phyloP scores from a whole-genome alignment of 2,329 filamentous ascomycete genomes.

The Cordyceps pruinosa region DNA sequence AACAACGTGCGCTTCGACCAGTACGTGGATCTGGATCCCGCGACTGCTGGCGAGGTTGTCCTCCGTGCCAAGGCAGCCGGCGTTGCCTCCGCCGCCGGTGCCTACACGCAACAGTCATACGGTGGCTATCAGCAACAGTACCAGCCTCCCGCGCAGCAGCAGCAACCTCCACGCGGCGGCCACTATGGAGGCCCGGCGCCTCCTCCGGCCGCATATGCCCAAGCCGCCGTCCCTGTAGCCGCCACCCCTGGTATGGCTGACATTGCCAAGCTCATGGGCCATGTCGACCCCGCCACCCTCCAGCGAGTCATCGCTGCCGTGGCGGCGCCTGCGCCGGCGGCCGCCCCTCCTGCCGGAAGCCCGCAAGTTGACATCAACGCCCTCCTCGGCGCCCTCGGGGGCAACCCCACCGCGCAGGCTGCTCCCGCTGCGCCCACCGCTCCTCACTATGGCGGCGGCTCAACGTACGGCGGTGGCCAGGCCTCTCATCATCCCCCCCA shows the following conservation, averaged over 20 bases:
- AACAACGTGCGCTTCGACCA: constrained; percentile 78
- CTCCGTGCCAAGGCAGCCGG: constrained; percentile 55
- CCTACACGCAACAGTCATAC: constrained; percentile 26
- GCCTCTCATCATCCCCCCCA: constrained; percentile 17
- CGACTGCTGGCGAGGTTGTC: constrained; percentile 74
- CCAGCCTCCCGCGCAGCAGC: constrained; percentile 25
- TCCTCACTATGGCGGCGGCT: constrained; percentile 22
- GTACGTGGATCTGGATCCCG: constrained; percentile 75
- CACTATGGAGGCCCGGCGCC: constrained; percentile 14
- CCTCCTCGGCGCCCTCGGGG: constrained; percentile 35
- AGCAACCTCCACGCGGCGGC: constrained; percentile 20
- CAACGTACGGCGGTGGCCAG: constrained; percentile 27
- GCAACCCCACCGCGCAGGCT: constrained; percentile 14
- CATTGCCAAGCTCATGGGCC: constrained; percentile 58
- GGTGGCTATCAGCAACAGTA: constrained; percentile 15
- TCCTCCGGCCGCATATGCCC: constrained; percentile 22
- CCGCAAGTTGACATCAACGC: constrained; percentile 39
- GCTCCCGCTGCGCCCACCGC: constrained; percentile 20
- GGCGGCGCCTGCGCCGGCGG: constrained; percentile 12
- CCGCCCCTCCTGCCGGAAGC: constrained; percentile 21
- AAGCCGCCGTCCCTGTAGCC: constrained; percentile 14
- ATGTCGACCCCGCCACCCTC: constrained; percentile 62
- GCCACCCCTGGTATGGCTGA: constrained; percentile 37
- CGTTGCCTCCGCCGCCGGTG: constrained; percentile 21
- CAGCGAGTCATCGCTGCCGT: constrained; percentile 63